These are phyloP conservation scores for Danielozyma ontarioensis DNA, from an alignment of 805 yeast genomes.

Conservation along the genomic window DNA sequence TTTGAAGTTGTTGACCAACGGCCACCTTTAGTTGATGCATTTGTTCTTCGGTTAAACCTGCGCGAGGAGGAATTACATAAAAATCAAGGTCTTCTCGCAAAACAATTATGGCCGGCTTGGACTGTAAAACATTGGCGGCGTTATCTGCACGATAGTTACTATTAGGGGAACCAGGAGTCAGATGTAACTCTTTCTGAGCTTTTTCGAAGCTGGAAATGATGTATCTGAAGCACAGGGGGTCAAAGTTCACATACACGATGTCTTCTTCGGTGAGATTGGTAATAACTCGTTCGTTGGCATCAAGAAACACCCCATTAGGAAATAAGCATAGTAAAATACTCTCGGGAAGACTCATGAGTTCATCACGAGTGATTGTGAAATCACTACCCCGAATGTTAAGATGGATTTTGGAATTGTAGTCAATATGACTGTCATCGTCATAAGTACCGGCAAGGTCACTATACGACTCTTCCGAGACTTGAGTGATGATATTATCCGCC, in stretches of 20 bases:
- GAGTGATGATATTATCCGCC: conserved; percentile 61
- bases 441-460: conserved; percentile 13
- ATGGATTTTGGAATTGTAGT: conserved; percentile 63
- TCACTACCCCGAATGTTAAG: conserved; percentile 70
- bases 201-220: conserved; percentile 66
- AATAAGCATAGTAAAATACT: conserved; percentile 78
- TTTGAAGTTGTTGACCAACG: conserved; percentile 63
- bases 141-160: conserved; percentile 7
- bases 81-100: conserved; percentile 91
- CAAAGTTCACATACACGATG: conserved; percentile 76
- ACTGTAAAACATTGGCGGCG: conserved; percentile 62
- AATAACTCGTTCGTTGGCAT: conserved; percentile 70
- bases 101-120: conserved; percentile 87
- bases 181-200: conserved; percentile 55
- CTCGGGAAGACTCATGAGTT: conserved; percentile 88
- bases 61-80: conserved; percentile 77
- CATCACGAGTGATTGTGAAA: conserved; percentile 80
- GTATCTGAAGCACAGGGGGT: conserved; percentile 82
- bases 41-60: conserved; percentile 50
- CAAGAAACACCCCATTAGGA: conserved; percentile 86
- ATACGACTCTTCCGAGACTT: conserved; percentile 47
- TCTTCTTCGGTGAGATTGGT: conserved; percentile 76
- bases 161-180: conserved; percentile 10
- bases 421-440: conserved; percentile 32
- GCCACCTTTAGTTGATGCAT: conserved; percentile 65